Conservation (phyloP, 2,329 filamentous ascomycete genomes). For the Tolypocladium amazonense region DNA sequence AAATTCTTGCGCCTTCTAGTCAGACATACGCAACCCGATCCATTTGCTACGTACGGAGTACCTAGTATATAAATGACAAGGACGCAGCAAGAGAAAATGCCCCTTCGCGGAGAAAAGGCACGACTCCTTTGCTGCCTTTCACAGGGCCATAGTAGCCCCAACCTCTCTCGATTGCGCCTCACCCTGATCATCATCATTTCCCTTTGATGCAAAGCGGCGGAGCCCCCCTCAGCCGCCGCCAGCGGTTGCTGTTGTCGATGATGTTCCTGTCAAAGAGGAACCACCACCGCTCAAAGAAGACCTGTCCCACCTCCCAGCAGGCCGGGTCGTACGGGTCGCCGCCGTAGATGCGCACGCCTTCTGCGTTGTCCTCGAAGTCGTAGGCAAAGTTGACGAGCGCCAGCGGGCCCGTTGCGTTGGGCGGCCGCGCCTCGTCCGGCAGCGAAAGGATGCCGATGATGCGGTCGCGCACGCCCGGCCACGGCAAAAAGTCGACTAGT, state of each 20-base stretch:
- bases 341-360: slow-evolving; percentile 40
- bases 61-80: not conserved
- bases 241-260: slow-evolving; percentile 41
- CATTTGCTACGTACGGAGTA: not conserved
- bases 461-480: slow-evolving; percentile 42
- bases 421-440: slow-evolving; percentile 35
- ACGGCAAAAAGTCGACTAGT: slow-evolving; percentile 45
- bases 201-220: slow-evolving; percentile 12
- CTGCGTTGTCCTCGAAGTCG: slow-evolving; percentile 43
- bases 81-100: not conserved
- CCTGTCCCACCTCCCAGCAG: slow-evolving; percentile 47
- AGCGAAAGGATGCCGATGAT: slow-evolving; percentile 40
- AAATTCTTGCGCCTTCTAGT: too few relatives aligned
- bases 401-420: slow-evolving; percentile 31
- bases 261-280: slow-evolving; percentile 45
- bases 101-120: not conserved
- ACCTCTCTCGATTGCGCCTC: not conserved
- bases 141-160: not conserved
- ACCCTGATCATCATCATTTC: not conserved
- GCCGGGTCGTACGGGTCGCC: slow-evolving; percentile 34
- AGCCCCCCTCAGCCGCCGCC: slow-evolving; percentile 36
- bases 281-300: slow-evolving; percentile 51
- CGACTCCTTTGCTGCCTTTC: not conserved
- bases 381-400: slow-evolving; percentile 42
- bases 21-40: too few relatives aligned